These are phyloP conservation scores for Chlamydomonas eustigma DNA, from an alignment of 139 green algal genomes.

Conservation along the genomic window DNA sequence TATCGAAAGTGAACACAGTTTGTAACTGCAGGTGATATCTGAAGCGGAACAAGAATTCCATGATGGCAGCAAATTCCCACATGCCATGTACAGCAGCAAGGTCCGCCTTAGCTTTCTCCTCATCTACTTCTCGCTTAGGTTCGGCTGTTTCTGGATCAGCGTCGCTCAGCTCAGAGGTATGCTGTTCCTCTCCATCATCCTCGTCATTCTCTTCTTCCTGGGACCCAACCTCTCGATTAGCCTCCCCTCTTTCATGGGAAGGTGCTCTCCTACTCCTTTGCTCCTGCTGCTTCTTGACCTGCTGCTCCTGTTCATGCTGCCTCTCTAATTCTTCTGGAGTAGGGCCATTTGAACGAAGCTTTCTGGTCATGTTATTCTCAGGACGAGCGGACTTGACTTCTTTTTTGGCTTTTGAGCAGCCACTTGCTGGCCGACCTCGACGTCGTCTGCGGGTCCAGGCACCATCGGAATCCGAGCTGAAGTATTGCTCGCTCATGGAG, in stretches of 20 bases:
- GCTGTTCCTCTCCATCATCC: background rate
- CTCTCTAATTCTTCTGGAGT: background rate
- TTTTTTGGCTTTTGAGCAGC: background rate
- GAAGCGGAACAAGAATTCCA: slow-evolving; percentile 14
- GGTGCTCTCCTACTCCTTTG: too few species aligned
- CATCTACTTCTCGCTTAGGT: background rate
- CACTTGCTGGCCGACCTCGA: background rate
- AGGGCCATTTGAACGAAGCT: slow-evolving; percentile 9
- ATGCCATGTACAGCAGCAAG: slow-evolving; percentile 9
- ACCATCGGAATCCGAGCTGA: background rate
- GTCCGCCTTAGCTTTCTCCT: background rate
- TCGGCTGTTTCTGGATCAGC: background rate
- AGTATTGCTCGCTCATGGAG: background rate
- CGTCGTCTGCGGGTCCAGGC: background rate
- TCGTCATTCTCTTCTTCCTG: background rate
- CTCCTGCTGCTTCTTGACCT: background rate
- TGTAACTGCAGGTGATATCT: slow-evolving; percentile 3
- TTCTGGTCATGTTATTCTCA: slow-evolving; percentile 1
- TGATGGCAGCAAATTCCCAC: slow-evolving; percentile 13
- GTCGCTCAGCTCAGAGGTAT: background rate
- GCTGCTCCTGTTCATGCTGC: background rate
- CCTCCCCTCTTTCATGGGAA: background rate
- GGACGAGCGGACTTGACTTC: background rate
- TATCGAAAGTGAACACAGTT: slow-evolving; percentile 9
- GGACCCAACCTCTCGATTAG: background rate